Base-by-base conservation (phyloP, 2,329 filamentous ascomycete genomes). In the Nothopassalora personata region DNA sequence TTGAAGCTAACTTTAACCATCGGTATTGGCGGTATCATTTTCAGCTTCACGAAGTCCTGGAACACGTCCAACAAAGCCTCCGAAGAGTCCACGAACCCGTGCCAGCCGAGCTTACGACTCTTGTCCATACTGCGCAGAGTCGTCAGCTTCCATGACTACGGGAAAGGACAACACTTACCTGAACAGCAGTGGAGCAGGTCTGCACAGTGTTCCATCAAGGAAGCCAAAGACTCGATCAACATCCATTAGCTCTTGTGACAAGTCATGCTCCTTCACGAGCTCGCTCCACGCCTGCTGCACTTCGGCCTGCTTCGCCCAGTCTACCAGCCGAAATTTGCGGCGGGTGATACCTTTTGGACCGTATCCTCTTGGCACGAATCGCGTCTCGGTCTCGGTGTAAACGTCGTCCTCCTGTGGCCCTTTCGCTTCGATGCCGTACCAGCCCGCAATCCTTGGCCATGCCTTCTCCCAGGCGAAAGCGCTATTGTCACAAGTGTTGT, bases 391-490 rank as follows among this genome's bases (percentile, higher is more conserved):
- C 36, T 60, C 63, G 11, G 56, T 53, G 67, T 69, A 68, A 54
- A 61, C 49, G 15, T 64, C 67, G 10, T 61, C 67, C 13, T 67
- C 67, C 49, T 65, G 62, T 11, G 65, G 67, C 3, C 69, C 66
- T 53, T 57, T 65, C 64, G 56, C 58, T 9, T 72, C 66, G 0
- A 79, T 70, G 0, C 73, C 72, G 65, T 78, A 81, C 74, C 77
- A 78, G 1, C 66, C 67, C 0, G 78, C 78, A 19, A 82, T 69
- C 56, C 75, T 73, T 1, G 77, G 75, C 77, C 78, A 83, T 56
- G 79, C 76, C n/a, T 73, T 72, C 1, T 77, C 77, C 78, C 77
- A 82, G 1, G 76, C 78, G 51, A 81, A 79, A 0, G 73, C 68
- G 28, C 72, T 74, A 10, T 74, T 77, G 54, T 83, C 79, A 51